Evolutionary conservation across 805 yeast species (phyloP).

Genomic region (Saturnispora silvae): DNA sequence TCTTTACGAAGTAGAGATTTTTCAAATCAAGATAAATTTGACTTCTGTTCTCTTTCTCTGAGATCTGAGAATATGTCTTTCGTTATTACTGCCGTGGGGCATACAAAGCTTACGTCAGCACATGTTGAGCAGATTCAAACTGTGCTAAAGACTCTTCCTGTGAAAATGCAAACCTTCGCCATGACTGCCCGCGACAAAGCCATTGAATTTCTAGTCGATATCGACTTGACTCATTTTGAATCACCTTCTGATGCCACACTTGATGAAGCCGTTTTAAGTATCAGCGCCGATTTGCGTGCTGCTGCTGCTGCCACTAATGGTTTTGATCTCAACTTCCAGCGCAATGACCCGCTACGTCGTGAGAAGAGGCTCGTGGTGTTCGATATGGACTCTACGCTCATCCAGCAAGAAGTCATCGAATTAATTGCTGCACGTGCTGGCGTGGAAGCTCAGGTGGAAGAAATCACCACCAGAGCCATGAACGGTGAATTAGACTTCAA

Average conservation of each 20-base stretch:
- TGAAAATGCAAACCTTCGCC: conserved; percentile 20
- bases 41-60: background rate
- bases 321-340: conserved; percentile 37
- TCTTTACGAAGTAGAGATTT: no score
- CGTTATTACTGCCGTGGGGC: conserved; percentile 25
- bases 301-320: conserved; percentile 15
- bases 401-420: conserved; percentile 94
- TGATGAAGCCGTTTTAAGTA: conserved; percentile 11
- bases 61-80: conserved; percentile 15
- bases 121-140: background rate
- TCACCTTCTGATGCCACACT: conserved; percentile 8
- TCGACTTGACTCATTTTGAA: conserved; percentile 14
- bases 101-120: conserved; percentile 4
- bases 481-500: conserved; percentile 91
- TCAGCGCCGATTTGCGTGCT: conserved; percentile 16
- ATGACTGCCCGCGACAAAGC: conserved; percentile 29
- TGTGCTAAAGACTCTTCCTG: conserved; percentile 23
- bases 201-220: conserved; percentile 27
- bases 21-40: no score
- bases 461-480: conserved; percentile 90
- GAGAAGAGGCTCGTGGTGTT: conserved; percentile 61
- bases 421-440: conserved; percentile 89
- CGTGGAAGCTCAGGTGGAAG: conserved; percentile 79
- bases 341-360: conserved; percentile 22
- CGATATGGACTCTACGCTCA: conserved; percentile 97